These are phyloP conservation scores for Diutina pseudorugosa DNA, from an alignment of 1,139 yeast genomes.

Conservation along the genomic window DNA sequence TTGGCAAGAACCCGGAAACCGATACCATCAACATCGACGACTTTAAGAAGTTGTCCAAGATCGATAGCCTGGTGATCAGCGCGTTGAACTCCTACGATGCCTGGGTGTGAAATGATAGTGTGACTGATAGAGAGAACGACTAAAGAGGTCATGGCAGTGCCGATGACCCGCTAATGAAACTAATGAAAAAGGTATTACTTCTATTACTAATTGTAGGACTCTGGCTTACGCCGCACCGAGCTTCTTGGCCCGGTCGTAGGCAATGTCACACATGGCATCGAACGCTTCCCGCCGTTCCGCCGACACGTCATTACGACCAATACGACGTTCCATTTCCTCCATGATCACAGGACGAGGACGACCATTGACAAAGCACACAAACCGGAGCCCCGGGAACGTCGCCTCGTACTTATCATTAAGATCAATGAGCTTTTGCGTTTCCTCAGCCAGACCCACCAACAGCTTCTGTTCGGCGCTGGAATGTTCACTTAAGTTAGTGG, in stretches of 20 bases:
- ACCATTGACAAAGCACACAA: constrained; percentile 88
- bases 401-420: constrained; percentile 55
- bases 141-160: too few species aligned
- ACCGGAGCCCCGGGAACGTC: constrained; percentile 70
- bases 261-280: constrained; percentile 84
- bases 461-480: constrained; percentile 64
- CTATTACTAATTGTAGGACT: too few species aligned
- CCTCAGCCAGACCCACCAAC: constrained; percentile 33
- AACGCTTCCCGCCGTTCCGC: constrained; percentile 57
- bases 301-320: constrained; percentile 37
- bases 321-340: constrained; percentile 52
- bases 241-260: constrained; percentile 59
- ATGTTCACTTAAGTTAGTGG: constrained; percentile 43
- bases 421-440: constrained; percentile 32
- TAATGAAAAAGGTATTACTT: neutral
- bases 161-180: too few species aligned
- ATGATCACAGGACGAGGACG: constrained; percentile 55
- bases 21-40: constrained; percentile 62
- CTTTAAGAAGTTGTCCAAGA: constrained; percentile 67
- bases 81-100: constrained; percentile 78
- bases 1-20: constrained; percentile 61
- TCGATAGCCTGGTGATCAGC: constrained; percentile 70
- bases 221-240: neutral
- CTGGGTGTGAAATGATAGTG: constrained; percentile 31
- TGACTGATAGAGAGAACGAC: too few species aligned